Conservation (phyloP, 257 asterid species). For the Scutellaria barbata region DNA sequence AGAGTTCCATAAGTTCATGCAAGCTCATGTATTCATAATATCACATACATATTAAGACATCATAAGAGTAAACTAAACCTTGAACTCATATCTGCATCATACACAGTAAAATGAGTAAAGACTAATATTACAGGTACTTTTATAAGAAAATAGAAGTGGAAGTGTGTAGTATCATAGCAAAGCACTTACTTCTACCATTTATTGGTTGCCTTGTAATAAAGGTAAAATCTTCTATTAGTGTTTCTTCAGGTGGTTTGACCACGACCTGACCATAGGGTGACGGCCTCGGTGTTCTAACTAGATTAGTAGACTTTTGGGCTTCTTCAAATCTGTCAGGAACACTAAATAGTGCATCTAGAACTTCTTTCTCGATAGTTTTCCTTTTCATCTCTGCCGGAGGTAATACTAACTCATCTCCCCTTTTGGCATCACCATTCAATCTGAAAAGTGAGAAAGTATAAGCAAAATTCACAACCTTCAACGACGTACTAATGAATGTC, state of each 20-base stretch:
- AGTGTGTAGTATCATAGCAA: slow-evolving; percentile 22
- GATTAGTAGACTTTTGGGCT: slow-evolving; percentile 28
- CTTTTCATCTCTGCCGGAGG: slow-evolving; percentile 39
- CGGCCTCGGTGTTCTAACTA: slow-evolving; percentile 35
- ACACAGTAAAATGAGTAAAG: slow-evolving; percentile 24
- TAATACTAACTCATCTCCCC: slow-evolving; percentile 35
- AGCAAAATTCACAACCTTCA: slow-evolving; percentile 23
- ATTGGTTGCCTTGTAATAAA: slow-evolving; percentile 53
- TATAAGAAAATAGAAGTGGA: slow-evolving; percentile 12
- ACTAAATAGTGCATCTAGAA: slow-evolving; percentile 57
- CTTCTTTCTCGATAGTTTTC: slow-evolving; percentile 52
- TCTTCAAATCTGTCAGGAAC: slow-evolving; percentile 46
- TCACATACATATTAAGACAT: neutral
- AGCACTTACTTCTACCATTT: slow-evolving; percentile 48
- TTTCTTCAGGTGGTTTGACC: slow-evolving; percentile 54
- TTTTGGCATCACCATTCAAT: slow-evolving; percentile 32
- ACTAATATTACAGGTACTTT: neutral
- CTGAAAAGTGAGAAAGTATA: slow-evolving; percentile 40
- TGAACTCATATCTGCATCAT: slow-evolving; percentile 20
- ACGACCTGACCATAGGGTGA: slow-evolving; percentile 49
- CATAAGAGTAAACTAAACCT: slow-evolving; percentile 7
- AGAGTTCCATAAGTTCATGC: neutral
- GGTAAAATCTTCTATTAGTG: slow-evolving; percentile 48
- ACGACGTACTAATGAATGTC: slow-evolving; percentile 8
- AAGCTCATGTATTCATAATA: neutral